Evolutionary conservation across 2,329 filamentous ascomycete species (phyloP), one percentile per base, ranked within the genome.

Genomic region (Fusarium armeniacum): DNA sequence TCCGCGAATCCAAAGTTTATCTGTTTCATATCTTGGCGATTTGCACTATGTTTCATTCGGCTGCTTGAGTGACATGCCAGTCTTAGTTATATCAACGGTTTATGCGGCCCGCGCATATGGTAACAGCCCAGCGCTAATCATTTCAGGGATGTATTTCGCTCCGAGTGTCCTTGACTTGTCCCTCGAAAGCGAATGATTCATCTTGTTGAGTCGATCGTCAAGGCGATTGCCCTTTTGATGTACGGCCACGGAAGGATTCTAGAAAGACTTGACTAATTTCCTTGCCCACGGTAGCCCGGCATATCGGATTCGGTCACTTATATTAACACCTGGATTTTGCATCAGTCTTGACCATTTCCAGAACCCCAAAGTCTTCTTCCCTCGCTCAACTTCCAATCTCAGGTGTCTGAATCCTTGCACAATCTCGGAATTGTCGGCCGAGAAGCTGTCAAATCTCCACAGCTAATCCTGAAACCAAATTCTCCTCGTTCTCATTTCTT

Each of bases 401-500:
- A 45, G 26, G 33, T 24, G 43, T 56, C 30, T 47, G 6, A 33
- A 67, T 50, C 70, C 72, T 50, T 71, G 69, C 26, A n/a, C 65
- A 74, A 75, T 75, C 58, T 74, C 73, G 71, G 62, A 73, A 62
- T 53, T 55, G 38, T 43, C 59, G 44, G 60, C 67, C 67, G 64
- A 72, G 54, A 43, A 56, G 58, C 35, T 64, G 52, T 45, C 50
- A 53, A 45, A 58, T 68, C 65, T 58, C 71, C 68, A 73, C 72
- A 67, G 62, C 68, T 67, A 67, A 69, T 67, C 57, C 70, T 74
- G 73, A 75, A 75, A 75, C 73, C 49, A 59, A 49, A 69, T 35
- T 45, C 57, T 66, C 50, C 58, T 59, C 43, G 53, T 54, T 60
- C 65, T 75, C 63, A 73, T 74, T 69, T 67, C 64, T 67, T 56